Conservation (phyloP, 768 basidiomycete genomes). For the Rhizopogon vesiculosus region DNA sequence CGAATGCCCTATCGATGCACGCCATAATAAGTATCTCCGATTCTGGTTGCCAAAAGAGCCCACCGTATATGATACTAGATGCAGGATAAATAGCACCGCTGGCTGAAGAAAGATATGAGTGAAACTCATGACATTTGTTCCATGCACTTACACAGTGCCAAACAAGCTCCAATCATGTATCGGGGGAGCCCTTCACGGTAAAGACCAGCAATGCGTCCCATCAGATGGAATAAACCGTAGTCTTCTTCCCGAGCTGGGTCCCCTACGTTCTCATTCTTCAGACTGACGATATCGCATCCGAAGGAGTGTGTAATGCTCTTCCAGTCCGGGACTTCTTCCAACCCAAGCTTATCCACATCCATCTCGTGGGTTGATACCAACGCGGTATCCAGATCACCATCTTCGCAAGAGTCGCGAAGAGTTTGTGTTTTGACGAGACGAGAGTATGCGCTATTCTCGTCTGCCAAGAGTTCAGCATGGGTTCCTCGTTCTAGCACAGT, state of each 20-base stretch:
- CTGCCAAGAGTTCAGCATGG: constrained; percentile 32
- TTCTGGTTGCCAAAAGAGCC: constrained; percentile 7
- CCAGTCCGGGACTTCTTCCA: constrained; percentile 26
- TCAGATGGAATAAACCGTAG: constrained; percentile 31
- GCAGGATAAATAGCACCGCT: constrained; percentile 25
- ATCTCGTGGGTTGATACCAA: constrained; percentile 7
- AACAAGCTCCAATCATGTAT: constrained; percentile 33
- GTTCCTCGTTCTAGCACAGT: constrained; percentile 39
- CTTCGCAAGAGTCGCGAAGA: constrained; percentile 26
- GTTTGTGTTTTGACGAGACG: constrained; percentile 41
- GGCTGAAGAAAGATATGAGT: background rate
- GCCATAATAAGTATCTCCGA: background rate
- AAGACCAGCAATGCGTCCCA: constrained; percentile 32
- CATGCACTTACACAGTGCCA: constrained; percentile 23
- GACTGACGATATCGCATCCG: constrained; percentile 7
- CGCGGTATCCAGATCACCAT: constrained; percentile 6
- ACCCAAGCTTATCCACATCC: constrained; percentile 20
- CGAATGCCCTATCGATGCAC: background rate
- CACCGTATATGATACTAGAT: constrained; percentile 30
- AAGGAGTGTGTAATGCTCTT: constrained; percentile 11
- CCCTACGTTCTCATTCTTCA: background rate
- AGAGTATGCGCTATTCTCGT: constrained; percentile 35
- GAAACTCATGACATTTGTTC: background rate
- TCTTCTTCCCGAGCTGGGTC: background rate
- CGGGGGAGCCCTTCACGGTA: constrained; percentile 31